Base-by-base conservation (phyloP, 176 grass and related monocot genomes). In the Rhynchospora breviuscula region DNA sequence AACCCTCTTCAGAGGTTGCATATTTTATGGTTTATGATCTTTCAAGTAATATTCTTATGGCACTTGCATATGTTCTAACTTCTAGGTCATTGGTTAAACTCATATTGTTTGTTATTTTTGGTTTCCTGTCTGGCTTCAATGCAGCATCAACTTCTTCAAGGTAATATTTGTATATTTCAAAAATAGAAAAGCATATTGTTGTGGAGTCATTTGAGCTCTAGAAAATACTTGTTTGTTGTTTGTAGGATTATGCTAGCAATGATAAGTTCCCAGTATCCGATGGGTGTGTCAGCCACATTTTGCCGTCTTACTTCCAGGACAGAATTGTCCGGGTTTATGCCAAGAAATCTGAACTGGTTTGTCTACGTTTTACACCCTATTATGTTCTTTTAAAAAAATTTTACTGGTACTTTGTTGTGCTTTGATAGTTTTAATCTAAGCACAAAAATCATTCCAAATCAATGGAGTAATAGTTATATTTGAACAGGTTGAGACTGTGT, bases 71-170 rank as follows among this genome's bases (percentile, higher is more conserved):
- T 81, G 35, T 45, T 64, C 54, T n/a, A n/a, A n/a, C n/a, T n/a
- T n/a, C n/a, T 44, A 17, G 17, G 15, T 69, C 10, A 61, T 45
- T 45, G 63, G 17, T 19, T 13, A 13, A 81, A 81, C 59, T 81
- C 5, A 23, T 61, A 49, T 51, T 1, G 26, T 17, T 29, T 35
- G 14, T 87, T 48, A 7, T 66, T 69, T 87, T 85, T 43, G 3
- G 68, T 65, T 11, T n/a, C 73, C n/a, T 65, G 6, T 54, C 49
- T 83, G 31, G 46, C 56, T 29, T 81, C 9, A 47, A 57, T 88
- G 29, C 74, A 98, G 95, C 82, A 93, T 98, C 86, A 94, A 93
- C 67, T 98, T 98, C 88, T 98, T 93, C 81, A 94, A 94, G 95
- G 95, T 98, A 93, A 84, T 63, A 59, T 21, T 69, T 72, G 33